Percentiles rank a stretch among this genome's conserved stretches.
These are phyloP conservation scores for Plasmodium cynomolgi DNA, from an alignment of 169 alveolate species.

Conservation along the genomic window DNA sequence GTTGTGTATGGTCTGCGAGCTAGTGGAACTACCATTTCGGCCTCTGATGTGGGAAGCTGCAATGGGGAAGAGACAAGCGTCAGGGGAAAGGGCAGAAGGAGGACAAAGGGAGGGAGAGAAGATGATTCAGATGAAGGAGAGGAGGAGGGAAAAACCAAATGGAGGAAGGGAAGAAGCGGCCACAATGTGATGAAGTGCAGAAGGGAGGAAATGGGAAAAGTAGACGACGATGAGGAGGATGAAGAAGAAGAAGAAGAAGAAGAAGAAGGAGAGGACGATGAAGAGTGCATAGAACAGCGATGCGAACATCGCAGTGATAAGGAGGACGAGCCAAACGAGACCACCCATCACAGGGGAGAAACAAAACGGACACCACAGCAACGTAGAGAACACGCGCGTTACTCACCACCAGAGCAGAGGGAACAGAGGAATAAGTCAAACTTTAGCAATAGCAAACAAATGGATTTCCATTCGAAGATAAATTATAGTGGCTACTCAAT, in stretches of 20 bases:
- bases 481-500: constrained; percentile 35
- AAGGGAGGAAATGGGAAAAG: background rate
- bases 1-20: background rate
- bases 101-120: background rate
- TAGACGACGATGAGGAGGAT: background rate
- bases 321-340: background rate
- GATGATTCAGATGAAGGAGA: background rate
- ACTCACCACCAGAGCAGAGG: background rate
- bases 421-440: background rate
- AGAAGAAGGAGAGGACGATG: background rate
- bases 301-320: background rate
- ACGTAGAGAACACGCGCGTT: background rate
- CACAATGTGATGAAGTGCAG: background rate
- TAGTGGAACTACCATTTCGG: background rate
- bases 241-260: background rate
- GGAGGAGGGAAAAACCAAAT: background rate
- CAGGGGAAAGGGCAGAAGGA: constrained; percentile 4
- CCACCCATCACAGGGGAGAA: background rate
- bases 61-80: background rate
- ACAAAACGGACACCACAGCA: background rate
- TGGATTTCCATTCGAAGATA: constrained; percentile 33
- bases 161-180: background rate
- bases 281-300: background rate
- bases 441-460: constrained; percentile 6
- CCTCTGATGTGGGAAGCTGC: background rate